Evolutionary conservation across 139 green algal species (phyloP), one percentile per base, ranked within the genome.

Genomic region (Haematococcus lacustris): DNA sequence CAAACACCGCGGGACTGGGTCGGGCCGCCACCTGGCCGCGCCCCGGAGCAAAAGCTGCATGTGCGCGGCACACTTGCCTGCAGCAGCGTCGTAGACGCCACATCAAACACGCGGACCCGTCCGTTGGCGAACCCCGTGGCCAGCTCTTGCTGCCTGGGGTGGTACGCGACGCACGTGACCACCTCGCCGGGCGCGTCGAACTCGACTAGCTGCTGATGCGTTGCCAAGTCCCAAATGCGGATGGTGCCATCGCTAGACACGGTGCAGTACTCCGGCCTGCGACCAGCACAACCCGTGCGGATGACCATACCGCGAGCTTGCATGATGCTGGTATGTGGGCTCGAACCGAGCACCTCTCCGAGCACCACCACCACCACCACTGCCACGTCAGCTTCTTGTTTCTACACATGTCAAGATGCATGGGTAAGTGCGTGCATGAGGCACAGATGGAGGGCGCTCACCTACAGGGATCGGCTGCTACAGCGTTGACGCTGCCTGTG

Each of bases 81-180:
- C n/a, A 94, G 33, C 41, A 93, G 78, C 21, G 76, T 80, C 2
- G 88, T 86, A 38, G 71, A 83, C 26, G 71, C 66, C 3, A 92
- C 81, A 70, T 92, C 83, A 80, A 94, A 94, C 0, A 95, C 72
- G 30, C 91, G 77, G 17, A 91, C 1, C 5, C 76, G 38, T 50
- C 90, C 91, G 51, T 76, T 83, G 28, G 72, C 69, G 60, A 88
- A 94, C 30, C 88, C 89, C 37, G 75, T 79, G 0, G 88, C 89
- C 66, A 95, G 77, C 68, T 89, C 82, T 2, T 78, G 51, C 34
- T 81, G 79, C 25, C 47, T 33, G 61, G 84, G 80, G 81, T 91
- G 87, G 70, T 91, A 90, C 3, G 84, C 81, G 7, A 81, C 80
- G 60, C 67, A 81, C 3, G 40, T 69, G 23, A 74, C 77, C 30